Conservation (phyloP, 2,329 filamentous ascomycete species). For the Neonectria neomacrospora region DNA sequence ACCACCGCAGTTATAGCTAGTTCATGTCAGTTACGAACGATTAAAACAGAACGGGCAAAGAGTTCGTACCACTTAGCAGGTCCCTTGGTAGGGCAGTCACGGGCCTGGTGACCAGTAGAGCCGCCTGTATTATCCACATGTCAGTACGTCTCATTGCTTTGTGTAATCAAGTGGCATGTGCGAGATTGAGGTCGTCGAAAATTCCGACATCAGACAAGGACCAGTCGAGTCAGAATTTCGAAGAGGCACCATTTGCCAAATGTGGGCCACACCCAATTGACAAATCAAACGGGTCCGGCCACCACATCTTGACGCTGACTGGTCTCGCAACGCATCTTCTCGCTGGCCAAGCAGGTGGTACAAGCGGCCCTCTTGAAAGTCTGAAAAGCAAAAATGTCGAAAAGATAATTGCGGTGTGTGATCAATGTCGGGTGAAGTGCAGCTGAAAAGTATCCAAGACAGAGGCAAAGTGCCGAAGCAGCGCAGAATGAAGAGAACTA, state of each 20-base stretch:
- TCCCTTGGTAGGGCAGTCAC: conserved; percentile 87
- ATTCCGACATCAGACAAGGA: not conserved
- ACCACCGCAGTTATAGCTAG: conserved; percentile 85
- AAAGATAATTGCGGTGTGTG: conserved; percentile 15
- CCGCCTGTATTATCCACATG: conserved; percentile 65
- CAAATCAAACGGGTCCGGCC: conserved; percentile 6
- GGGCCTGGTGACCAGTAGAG: conserved; percentile 80
- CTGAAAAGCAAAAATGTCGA: conserved; percentile 1
- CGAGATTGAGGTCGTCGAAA: not conserved
- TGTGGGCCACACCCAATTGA: conserved; percentile 5
- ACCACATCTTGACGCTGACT: conserved; percentile 15
- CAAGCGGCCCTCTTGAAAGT: not conserved
- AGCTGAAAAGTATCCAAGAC: conserved; percentile 1
- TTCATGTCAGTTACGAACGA: conserved; percentile 34
- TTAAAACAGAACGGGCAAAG: not conserved
- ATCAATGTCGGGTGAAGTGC: not conserved
- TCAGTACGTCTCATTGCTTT: conserved; percentile 31
- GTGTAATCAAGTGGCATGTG: conserved; percentile 5
- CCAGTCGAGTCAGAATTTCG: conserved; percentile 1
- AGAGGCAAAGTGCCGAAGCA: not conserved
- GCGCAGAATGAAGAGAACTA: not conserved
- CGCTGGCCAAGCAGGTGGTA: not conserved
- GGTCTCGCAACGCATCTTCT: not conserved
- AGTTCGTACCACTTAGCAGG: conserved; percentile 79
- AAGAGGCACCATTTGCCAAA: conserved; percentile 12